These are phyloP conservation scores for Gonium pectorale DNA, from an alignment of 139 green algal genomes.

Conservation along the genomic window DNA sequence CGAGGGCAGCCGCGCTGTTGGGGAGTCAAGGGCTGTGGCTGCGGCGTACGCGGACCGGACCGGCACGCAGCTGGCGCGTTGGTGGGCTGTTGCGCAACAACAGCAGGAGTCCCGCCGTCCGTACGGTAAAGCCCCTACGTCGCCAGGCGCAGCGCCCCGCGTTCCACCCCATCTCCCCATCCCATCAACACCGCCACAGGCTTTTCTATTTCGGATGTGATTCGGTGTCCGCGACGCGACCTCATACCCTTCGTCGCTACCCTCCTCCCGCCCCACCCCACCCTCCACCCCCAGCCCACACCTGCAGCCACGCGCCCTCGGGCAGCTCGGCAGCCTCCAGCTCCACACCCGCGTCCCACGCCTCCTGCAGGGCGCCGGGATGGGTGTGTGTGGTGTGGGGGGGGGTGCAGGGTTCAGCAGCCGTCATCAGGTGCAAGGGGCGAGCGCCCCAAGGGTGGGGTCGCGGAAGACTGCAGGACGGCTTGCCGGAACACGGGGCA, in stretches of 20 bases:
- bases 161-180: not conserved
- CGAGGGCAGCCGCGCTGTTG: not conserved
- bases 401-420: too few species aligned
- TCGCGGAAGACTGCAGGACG: not conserved
- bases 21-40: too few species aligned
- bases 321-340: not conserved
- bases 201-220: too few species aligned
- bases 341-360: not conserved
- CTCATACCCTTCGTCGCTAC: not conserved
- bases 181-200: too few species aligned
- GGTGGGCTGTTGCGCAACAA: too few species aligned
- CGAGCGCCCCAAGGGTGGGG: too few species aligned
- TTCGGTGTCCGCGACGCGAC: not conserved
- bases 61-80: too few species aligned
- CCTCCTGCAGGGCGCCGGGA: slow-evolving; percentile 28
- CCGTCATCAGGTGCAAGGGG: too few species aligned
- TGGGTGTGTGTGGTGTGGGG: not conserved
- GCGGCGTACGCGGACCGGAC: too few species aligned
- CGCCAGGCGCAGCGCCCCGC: not conserved
- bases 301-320: slow-evolving; percentile 27
- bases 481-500: not conserved
- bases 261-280: not conserved
- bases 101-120: too few species aligned
- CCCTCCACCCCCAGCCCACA: not conserved
- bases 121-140: too few species aligned